These are phyloP conservation scores for Scleroderma bovista DNA, from an alignment of 768 basidiomycete species.

Conservation along the genomic window DNA sequence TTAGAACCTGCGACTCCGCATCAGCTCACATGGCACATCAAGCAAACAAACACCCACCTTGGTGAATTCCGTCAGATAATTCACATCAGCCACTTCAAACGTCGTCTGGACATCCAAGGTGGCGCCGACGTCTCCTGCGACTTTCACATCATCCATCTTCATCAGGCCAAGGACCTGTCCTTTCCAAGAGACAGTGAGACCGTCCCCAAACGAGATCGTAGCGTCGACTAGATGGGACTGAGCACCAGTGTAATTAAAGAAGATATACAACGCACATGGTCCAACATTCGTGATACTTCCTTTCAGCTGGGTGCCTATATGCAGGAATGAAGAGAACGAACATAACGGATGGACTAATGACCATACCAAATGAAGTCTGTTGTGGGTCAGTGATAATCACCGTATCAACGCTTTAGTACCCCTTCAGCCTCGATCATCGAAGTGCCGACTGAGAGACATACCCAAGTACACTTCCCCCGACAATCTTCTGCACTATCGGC, in stretches of 20 bases:
- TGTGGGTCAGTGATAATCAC: constrained; percentile 58
- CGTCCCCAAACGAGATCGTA: constrained; percentile 56
- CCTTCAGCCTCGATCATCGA: not conserved
- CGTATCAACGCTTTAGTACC: constrained; percentile 41
- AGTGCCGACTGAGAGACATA: constrained; percentile 17
- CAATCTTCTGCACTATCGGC: constrained; percentile 71
- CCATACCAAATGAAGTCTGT: constrained; percentile 51
- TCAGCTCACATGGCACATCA: not conserved
- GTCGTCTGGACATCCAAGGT: constrained; percentile 46
- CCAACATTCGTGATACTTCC: constrained; percentile 67
- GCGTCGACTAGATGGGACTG: constrained; percentile 49
- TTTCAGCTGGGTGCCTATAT: constrained; percentile 43
- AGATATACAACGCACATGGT: constrained; percentile 47
- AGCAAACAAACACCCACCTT: constrained; percentile 33
- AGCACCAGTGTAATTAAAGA: not conserved
- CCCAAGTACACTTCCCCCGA: constrained; percentile 53
- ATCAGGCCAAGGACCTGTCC: constrained; percentile 54
- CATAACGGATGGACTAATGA: not conserved
- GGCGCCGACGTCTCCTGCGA: constrained; percentile 61
- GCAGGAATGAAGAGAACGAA: constrained; percentile 4
- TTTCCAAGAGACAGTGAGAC: constrained; percentile 56
- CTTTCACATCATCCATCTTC: constrained; percentile 52
- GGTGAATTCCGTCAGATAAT: constrained; percentile 57
- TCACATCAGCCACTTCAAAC: constrained; percentile 55
- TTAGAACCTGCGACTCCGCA: constrained; percentile 34